These are phyloP conservation scores for Smithsoniella earleae DNA, from an alignment of 163 green algal species.

Conservation along the genomic window DNA sequence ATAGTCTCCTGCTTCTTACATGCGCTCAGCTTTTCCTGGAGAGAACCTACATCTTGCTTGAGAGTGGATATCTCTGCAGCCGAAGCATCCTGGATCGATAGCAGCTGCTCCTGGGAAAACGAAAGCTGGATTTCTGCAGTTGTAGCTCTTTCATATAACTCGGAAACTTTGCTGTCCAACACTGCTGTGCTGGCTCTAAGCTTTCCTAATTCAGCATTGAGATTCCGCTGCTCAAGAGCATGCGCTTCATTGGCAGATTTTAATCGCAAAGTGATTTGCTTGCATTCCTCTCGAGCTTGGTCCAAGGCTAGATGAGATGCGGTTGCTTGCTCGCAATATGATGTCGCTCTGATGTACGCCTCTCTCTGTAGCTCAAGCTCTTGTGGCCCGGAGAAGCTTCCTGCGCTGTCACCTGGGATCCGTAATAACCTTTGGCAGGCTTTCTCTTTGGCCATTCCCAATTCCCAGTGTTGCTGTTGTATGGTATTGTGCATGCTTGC, in stretches of 20 bases:
- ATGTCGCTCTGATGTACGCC: neutral
- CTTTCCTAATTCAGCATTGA: neutral
- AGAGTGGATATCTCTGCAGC: no score
- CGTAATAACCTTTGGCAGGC: no score
- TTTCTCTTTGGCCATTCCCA: neutral
- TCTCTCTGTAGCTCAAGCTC: neutral
- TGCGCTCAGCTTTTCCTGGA: neutral
- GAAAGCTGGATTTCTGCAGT: slow-evolving; percentile 8
- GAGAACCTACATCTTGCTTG: neutral
- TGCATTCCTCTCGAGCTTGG: neutral
- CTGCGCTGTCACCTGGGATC: no score
- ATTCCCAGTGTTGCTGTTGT: neutral
- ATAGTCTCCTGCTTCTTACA: neutral
- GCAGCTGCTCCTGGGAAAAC: slow-evolving; percentile 8
- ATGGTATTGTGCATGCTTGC: neutral
- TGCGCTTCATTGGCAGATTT: neutral
- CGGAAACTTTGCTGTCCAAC: neutral
- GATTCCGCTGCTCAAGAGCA: slow-evolving; percentile 15
- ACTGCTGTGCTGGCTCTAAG: neutral
- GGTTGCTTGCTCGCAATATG: slow-evolving; percentile 1
- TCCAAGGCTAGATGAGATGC: slow-evolving; percentile 11
- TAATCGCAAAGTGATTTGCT: neutral
- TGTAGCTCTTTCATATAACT: neutral
- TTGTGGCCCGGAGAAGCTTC: no score
- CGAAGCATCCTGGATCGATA: neutral